phyloP scores from a whole-genome alignment of 306 rosid species.

The Lagenaria siceraria region DNA sequence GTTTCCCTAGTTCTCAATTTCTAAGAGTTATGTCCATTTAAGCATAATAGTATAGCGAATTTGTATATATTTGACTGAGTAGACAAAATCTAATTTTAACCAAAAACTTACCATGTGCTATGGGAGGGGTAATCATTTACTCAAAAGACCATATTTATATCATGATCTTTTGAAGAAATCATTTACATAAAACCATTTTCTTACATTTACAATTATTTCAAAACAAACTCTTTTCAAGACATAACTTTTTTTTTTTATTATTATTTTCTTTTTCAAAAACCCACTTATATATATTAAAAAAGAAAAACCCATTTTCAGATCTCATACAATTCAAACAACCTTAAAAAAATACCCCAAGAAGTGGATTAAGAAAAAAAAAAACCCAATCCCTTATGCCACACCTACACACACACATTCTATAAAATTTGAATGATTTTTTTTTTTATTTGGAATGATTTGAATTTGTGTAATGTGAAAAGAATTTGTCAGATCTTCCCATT shows the following conservation, averaged over 20 bases:
- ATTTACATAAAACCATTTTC: not conserved
- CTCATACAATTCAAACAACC: not conserved
- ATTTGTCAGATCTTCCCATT: constrained; percentile 21
- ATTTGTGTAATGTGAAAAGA: constrained; percentile 22
- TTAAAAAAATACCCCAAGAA: not conserved
- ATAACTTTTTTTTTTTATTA: not conserved
- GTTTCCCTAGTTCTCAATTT: too few relatives aligned
- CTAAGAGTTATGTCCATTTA: too few relatives aligned
- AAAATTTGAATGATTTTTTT: not conserved
- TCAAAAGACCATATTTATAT: not conserved
- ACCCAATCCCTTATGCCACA: not conserved
- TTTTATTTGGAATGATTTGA: constrained; percentile 4
- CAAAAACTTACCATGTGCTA: not conserved
- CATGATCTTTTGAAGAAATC: not conserved
- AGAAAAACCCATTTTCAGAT: not conserved
- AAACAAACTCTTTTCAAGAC: not conserved
- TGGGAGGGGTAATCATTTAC: not conserved
- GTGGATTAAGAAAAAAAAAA: not conserved
- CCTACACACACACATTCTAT: constrained; percentile 16
- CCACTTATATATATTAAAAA: not conserved
- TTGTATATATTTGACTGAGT: too few relatives aligned
- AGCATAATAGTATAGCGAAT: too few relatives aligned
- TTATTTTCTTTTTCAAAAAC: not conserved
- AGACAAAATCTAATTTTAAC: not conserved
- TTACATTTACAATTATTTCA: not conserved